These are phyloP conservation scores for Hygrophorus russula DNA, from an alignment of 768 basidiomycete species.

Conservation along the genomic window DNA sequence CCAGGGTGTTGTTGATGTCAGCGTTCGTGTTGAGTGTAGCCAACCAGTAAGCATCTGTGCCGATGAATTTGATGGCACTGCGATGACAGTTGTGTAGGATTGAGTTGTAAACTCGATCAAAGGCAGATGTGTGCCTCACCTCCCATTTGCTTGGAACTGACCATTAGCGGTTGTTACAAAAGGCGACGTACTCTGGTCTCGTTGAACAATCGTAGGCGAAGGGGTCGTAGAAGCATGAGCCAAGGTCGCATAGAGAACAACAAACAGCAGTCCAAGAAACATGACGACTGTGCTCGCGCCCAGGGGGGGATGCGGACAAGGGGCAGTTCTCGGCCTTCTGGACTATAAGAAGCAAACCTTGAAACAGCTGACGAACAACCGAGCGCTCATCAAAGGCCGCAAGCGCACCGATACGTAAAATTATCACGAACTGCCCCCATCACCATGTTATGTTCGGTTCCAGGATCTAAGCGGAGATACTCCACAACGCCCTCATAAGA, in stretches of 20 bases:
- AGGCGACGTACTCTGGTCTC: slow-evolving; percentile 17
- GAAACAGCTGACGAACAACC: no score
- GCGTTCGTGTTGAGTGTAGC: slow-evolving; percentile 35
- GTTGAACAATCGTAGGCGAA: slow-evolving; percentile 19
- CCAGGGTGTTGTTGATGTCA: slow-evolving; percentile 49
- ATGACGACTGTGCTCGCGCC: not conserved
- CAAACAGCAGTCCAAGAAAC: not conserved
- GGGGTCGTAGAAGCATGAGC: slow-evolving; percentile 21
- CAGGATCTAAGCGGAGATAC: no score
- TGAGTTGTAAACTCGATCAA: slow-evolving; percentile 24
- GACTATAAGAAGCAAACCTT: no score
- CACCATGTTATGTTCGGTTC: no score
- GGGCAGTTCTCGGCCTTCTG: not conserved
- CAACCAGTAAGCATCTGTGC: slow-evolving; percentile 62
- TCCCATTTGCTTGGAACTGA: slow-evolving; percentile 46
- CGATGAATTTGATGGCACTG: slow-evolving; percentile 22
- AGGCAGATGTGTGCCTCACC: slow-evolving; percentile 42
- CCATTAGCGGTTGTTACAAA: slow-evolving; percentile 35
- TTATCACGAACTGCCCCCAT: no score
- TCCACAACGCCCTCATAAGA: no score
- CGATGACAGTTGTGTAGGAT: slow-evolving; percentile 7
- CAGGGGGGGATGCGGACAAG: not conserved
- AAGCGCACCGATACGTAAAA: no score
- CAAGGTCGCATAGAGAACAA: slow-evolving; percentile 14
- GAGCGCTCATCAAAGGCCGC: no score